These are phyloP conservation scores for Salix exigua DNA, from an alignment of 345 rosid genomes.

Conservation along the genomic window DNA sequence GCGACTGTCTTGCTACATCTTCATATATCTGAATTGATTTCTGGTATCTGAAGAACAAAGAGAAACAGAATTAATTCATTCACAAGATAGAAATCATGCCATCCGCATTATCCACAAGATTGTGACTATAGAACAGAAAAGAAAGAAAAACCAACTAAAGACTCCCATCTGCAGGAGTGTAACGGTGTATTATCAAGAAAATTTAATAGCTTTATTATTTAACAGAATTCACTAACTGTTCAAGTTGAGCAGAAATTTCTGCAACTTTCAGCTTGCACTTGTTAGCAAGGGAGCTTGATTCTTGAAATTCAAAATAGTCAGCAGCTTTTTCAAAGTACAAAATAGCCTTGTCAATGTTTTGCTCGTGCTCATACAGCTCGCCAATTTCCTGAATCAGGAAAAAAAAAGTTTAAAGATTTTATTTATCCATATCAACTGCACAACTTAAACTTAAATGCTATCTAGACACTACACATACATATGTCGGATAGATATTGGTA, in stretches of 20 bases:
- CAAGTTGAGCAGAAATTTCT: slow-evolving; percentile 18
- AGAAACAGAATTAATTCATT: background rate
- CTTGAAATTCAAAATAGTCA: slow-evolving; percentile 70
- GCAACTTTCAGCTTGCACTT: slow-evolving; percentile 32
- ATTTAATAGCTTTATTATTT: background rate
- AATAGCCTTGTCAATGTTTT: slow-evolving; percentile 59
- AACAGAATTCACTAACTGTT: slow-evolving; percentile 12
- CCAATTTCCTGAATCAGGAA: slow-evolving; percentile 66
- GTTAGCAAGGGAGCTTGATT: slow-evolving; percentile 15
- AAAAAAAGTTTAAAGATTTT: background rate
- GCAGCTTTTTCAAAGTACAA: slow-evolving; percentile 71
- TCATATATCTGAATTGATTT: slow-evolving; percentile 24
- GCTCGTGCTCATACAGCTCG: slow-evolving; percentile 64
- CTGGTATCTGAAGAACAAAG: slow-evolving; percentile 14
- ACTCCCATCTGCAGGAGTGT: background rate
- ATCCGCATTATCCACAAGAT: background rate
- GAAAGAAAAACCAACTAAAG: background rate
- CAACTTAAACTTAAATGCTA: background rate
- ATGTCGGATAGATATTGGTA: background rate
- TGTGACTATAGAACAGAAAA: too few species aligned
- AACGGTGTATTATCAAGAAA: background rate
- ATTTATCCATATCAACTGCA: background rate
- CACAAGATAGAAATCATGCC: background rate
- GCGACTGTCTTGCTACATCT: slow-evolving; percentile 19
- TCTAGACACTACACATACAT: background rate